Base-by-base conservation (phyloP, 495 filamentous ascomycete species). In the Penicillium lividum region DNA sequence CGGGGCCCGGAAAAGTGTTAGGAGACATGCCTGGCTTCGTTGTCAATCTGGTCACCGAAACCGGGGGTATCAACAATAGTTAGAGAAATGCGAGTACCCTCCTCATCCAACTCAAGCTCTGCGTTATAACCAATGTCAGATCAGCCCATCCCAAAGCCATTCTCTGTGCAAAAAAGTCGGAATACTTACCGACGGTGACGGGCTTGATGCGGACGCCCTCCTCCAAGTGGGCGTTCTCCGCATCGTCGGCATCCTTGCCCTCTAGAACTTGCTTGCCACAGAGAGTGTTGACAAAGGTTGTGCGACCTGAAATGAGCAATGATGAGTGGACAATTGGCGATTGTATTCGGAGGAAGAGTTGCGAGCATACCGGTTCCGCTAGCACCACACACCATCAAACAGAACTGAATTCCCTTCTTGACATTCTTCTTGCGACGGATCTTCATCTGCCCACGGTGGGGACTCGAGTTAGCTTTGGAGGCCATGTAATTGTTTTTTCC, bases 331-430 rank as follows among this genome's bases (percentile, higher is more conserved):
- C 64, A 72, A 70, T 72, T 69, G 71, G 59, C 54, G 30, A 7
- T 45, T 34, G 51, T 9, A 7, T 7, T 50, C 54, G 54, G 54
- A 31, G 36, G n/a, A 40, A 25, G 10, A 51, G 54, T 25, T 43
- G 51, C 16, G 45, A 57, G 79, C 85, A 66, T 85, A 97, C 93
- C 93, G 74, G 94, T 98, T 75, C 94, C 94, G 65, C 93, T 97
- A 70, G 94, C 93, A 79, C 94, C 94, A 74, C 95, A 98, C 65
- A 98, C 94, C 94, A 98, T 98, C 87, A 98, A 73, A 80, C 93
- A 98, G 82, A 98, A 98, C 83, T 98, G 95, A 70, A 98, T 97
- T 64, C 94, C 94, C 88, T 98, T 98, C 89, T 98, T 98, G 79
- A 98, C 93, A 84, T 98, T 97, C 86, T 98, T 98, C 93, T 98